These are phyloP conservation scores for Carex parvula DNA, from an alignment of 176 grass and related monocot species.

Conservation along the genomic window DNA sequence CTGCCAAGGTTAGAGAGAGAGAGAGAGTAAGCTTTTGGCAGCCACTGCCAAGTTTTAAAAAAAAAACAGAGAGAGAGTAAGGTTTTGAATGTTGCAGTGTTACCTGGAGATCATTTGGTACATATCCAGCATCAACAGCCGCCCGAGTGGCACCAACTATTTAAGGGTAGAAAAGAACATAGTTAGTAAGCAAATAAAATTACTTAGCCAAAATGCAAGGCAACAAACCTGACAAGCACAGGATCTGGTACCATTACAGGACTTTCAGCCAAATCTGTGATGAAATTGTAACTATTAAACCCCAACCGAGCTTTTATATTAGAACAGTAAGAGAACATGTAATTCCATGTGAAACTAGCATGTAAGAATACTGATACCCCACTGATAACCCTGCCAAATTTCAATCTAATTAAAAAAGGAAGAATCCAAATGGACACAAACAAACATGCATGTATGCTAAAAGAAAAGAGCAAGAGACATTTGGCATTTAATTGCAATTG, in stretches of 20 bases:
- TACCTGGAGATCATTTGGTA: conserved; percentile 96
- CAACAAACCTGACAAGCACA: neutral
- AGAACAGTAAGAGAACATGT: neutral
- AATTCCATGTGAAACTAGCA: neutral
- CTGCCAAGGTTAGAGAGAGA: neutral
- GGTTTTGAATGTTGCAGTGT: neutral
- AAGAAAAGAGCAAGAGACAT: neutral
- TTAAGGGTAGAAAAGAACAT: neutral
- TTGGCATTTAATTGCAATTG: neutral
- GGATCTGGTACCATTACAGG: neutral
- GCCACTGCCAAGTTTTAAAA: neutral
- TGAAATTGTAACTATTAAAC: neutral
- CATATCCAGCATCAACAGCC: conserved; percentile 94
- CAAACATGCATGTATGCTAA: neutral
- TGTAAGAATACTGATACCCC: neutral
- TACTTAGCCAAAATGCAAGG: neutral
- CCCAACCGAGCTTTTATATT: neutral
- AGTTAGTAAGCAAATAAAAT: neutral
- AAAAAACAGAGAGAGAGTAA: neutral
- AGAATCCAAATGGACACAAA: neutral
- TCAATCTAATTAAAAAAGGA: neutral
- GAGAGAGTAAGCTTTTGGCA: neutral
- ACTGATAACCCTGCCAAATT: neutral
- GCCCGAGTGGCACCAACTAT: conserved; percentile 94
- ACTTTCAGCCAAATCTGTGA: neutral